Evolutionary conservation across 2,329 filamentous ascomycete species (phyloP).

Genomic region (Cordyceps tenuipes): DNA sequence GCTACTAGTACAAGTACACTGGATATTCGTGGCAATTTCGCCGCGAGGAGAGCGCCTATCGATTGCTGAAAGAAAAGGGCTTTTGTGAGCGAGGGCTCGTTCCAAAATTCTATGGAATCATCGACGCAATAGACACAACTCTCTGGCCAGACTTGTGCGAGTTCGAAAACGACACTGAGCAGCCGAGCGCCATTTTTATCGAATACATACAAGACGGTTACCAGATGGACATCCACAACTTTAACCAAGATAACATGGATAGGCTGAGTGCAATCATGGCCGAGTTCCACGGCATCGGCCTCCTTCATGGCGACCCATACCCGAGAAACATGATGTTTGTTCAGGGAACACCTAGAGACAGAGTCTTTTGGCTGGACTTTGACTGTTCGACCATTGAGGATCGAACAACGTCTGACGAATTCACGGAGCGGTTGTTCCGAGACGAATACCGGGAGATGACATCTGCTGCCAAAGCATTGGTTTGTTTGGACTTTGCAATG

Average conservation of each 20-base stretch:
- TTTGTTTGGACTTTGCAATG: not conserved
- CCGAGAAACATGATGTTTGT: conserved; percentile 4
- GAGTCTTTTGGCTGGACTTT: conserved; percentile 1
- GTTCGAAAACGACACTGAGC: not conserved
- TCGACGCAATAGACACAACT: not conserved
- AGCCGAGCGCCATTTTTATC: not conserved
- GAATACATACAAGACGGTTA: not conserved
- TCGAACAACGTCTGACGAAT: not conserved
- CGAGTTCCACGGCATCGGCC: not conserved
- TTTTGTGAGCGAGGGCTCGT: not conserved
- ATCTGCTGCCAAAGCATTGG: not conserved
- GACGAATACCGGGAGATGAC: not conserved
- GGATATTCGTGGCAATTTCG: not conserved
- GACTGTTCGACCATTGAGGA: not conserved
- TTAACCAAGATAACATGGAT: not conserved
- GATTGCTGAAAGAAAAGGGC: not conserved
- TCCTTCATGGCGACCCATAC: not conserved
- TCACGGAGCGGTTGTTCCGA: not conserved
- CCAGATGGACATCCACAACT: not conserved
- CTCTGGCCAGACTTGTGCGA: not conserved
- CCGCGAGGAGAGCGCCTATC: not conserved
- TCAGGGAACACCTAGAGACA: not conserved
- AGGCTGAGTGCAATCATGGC: not conserved
- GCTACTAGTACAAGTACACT: not conserved
- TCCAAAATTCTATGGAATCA: not conserved